phyloP scores from a whole-genome alignment of 306 rosid species.

The Quillaja saponaria region DNA sequence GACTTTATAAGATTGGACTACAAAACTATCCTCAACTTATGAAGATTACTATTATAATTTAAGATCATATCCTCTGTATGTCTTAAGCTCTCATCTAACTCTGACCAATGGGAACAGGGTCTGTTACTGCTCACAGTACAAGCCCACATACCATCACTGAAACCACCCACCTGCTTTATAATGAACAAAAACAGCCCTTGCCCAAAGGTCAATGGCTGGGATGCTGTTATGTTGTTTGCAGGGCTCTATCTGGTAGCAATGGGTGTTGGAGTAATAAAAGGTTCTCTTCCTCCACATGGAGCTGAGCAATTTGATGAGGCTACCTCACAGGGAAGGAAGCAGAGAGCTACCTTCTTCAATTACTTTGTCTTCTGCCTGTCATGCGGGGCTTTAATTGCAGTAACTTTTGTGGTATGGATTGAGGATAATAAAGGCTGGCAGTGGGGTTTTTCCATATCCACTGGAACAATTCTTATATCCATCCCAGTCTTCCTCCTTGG shows the following conservation, averaged over 20 bases:
- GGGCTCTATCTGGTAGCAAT: slow-evolving; percentile 80
- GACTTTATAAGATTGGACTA: slow-evolving; percentile 1
- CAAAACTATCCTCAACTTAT: not conserved
- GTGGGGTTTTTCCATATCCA: slow-evolving; percentile 76
- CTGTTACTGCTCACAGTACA: slow-evolving; percentile 62
- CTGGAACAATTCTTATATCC: slow-evolving; percentile 59
- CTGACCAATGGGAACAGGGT: slow-evolving; percentile 53
- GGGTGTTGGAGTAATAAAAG: slow-evolving; percentile 92
- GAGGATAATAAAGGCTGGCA: slow-evolving; percentile 91
- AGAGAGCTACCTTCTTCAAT: slow-evolving; percentile 72
- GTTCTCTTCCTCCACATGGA: slow-evolving; percentile 81
- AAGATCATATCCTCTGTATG: not conserved
- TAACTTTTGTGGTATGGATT: slow-evolving; percentile 79
- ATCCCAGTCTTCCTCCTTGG: slow-evolving; percentile 79
- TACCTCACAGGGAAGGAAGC: slow-evolving; percentile 55
- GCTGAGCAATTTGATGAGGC: slow-evolving; percentile 79
- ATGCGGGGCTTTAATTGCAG: slow-evolving; percentile 75
- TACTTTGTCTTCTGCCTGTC: slow-evolving; percentile 70
- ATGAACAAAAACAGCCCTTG: slow-evolving; percentile 40
- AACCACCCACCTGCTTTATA: slow-evolving; percentile 58
- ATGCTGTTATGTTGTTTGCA: slow-evolving; percentile 55
- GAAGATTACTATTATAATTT: slow-evolving; percentile 7
- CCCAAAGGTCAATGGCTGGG: slow-evolving; percentile 46
- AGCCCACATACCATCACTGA: slow-evolving; percentile 64
- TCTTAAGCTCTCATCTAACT: not conserved